phyloP scores from a whole-genome alignment of 1,139 yeast genomes.

The Protomyces lactucae-debilis region DNA sequence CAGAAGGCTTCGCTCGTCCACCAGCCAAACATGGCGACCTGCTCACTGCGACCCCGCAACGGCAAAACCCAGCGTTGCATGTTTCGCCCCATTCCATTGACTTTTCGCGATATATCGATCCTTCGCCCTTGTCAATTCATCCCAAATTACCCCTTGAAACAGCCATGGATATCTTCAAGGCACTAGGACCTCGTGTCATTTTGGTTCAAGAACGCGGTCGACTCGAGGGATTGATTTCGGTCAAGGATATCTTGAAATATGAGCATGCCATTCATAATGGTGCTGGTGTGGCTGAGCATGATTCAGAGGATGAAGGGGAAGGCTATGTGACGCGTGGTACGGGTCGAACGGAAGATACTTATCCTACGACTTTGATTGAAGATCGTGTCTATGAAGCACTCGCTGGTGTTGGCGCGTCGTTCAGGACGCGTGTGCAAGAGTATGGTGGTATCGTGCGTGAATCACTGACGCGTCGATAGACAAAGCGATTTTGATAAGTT shows the following conservation, averaged over 20 bases:
- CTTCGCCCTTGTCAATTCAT: slow-evolving; percentile 60
- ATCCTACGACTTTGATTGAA: background rate
- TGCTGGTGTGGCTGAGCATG: background rate
- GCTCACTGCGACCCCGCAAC: background rate
- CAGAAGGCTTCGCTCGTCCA: background rate
- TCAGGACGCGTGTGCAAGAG: background rate
- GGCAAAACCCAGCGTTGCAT: background rate
- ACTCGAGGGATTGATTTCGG: slow-evolving; percentile 58
- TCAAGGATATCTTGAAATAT: slow-evolving; percentile 62
- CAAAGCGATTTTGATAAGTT: no score
- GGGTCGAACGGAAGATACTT: background rate
- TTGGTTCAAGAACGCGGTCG: slow-evolving; percentile 55
- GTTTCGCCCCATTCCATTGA: slow-evolving; percentile 35
- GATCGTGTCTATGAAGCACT: background rate
- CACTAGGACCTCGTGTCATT: slow-evolving; percentile 74
- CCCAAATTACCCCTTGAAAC: slow-evolving; percentile 56
- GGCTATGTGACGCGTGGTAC: background rate
- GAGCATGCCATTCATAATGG: slow-evolving; percentile 13
- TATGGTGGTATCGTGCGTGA: background rate
- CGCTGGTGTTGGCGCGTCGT: background rate
- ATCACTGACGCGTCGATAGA: background rate
- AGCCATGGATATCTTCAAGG: slow-evolving; percentile 64
- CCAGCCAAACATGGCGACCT: background rate
- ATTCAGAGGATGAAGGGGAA: background rate
- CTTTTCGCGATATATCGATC: slow-evolving; percentile 49